Base-by-base conservation (phyloP, 2,329 filamentous ascomycete genomes). In the Fusarium sp. region DNA sequence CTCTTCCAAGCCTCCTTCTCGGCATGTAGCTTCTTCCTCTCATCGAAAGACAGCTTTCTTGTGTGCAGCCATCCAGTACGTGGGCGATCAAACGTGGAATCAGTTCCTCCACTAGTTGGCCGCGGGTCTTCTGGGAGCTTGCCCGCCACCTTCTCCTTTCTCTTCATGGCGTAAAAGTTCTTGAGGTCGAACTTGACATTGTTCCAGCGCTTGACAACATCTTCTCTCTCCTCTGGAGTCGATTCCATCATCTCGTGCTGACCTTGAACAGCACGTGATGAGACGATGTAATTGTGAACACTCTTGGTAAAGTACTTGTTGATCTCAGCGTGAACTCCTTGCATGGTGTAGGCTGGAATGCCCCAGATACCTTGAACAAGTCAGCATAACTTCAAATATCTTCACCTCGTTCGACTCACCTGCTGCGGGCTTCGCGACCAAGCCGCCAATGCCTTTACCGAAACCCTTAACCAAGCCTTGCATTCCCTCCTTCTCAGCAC, bases 381-480 rank as follows among this genome's bases (percentile, higher is more conserved):
- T 62, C 33, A 67, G 69, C 7, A 62, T 17, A 16, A 8, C 3
- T 2, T 51, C 3, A 6, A 38, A n/a, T 24, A 24, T 24, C 11
- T 16, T 7, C 42, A 24, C 5, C 3, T 11, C 20, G 35, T 14
- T 51, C 38, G 12, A 82, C 88, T 82, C 81, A 91, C 91, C 94
- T 67, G 93, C 94, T 65, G 92, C 89, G n/a, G 94, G 93, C 79
- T 97, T 97, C 22, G 96, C 83, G 1, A 96, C 86, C 2, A 97
- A 80, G 0, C 95, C 95, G 6, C 94, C 94, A 42, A 97, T 88
- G 1, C 94, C 95, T 79, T 94, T 96, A 1, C 92, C 94, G 51
- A 97, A 86, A 0, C 94, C 94, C 80, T 95, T 96, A 14, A 95
- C 78, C 9, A 95, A 86, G 1, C 95, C 95, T 4, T 73, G 77